phyloP scores from a whole-genome alignment of 331 rosid genomes.

The Telfairia occidentalis region DNA sequence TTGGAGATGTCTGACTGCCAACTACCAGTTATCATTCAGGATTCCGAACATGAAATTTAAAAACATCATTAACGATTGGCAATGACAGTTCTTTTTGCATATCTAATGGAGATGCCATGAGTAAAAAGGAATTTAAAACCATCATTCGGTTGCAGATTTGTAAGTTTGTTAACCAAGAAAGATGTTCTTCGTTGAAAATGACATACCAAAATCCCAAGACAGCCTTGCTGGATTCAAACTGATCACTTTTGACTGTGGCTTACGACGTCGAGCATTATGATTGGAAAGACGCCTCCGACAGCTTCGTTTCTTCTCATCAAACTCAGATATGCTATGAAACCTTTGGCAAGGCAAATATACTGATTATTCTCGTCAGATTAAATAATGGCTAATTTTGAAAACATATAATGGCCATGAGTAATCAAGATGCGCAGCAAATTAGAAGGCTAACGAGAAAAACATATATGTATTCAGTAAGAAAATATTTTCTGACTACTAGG shows the following conservation, averaged over 20 bases:
- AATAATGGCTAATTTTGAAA: background rate
- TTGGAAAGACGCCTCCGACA: slow-evolving; percentile 83
- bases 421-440: background rate
- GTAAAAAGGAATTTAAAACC: background rate
- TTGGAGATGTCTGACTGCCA: background rate
- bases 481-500: background rate
- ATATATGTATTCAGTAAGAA: background rate
- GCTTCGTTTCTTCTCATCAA: slow-evolving; percentile 87
- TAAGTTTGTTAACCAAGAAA: background rate
- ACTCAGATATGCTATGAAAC: slow-evolving; percentile 77
- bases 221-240: slow-evolving; percentile 37
- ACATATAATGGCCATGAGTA: background rate
- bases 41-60: background rate
- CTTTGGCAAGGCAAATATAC: slow-evolving; percentile 33
- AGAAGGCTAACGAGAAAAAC: background rate
- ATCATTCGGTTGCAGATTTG: background rate
- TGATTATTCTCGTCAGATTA: slow-evolving; percentile 6
- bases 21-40: background rate
- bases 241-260: slow-evolving; percentile 49
- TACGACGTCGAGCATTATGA: slow-evolving; percentile 98
- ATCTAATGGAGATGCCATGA: background rate
- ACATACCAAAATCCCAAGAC: slow-evolving; percentile 38
- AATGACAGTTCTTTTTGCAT: background rate
- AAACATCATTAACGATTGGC: no score
- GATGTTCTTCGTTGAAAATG: background rate